Evolutionary conservation across 129 eudicot genomes (phyloP).

Genomic region (Flaveria sonorensis): DNA sequence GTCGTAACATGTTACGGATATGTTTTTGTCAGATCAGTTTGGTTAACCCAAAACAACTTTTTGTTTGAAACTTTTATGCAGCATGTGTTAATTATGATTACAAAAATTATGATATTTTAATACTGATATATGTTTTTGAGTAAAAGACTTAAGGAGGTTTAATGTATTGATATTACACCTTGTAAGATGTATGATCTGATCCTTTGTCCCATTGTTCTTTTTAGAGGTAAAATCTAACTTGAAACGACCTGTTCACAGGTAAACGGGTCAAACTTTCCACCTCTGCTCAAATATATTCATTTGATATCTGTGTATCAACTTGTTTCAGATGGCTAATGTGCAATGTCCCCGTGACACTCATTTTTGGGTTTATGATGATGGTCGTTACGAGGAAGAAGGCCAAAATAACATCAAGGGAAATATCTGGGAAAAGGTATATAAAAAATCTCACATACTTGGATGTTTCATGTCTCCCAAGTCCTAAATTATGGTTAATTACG

Average conservation of each 20-base stretch:
- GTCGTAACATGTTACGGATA: background rate
- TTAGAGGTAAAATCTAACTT: background rate
- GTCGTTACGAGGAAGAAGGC: slow-evolving; percentile 62
- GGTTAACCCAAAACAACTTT: background rate
- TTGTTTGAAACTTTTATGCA: background rate
- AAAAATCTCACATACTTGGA: background rate
- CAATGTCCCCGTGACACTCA: slow-evolving; percentile 53
- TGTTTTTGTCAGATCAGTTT: background rate
- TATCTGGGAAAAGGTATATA: slow-evolving; percentile 55
- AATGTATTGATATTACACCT: background rate
- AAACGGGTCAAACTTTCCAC: background rate
- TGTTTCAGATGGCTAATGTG: slow-evolving; percentile 51
- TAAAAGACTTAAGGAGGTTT: background rate
- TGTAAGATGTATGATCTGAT: background rate
- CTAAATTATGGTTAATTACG: slow-evolving; percentile 6
- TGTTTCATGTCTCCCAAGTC: background rate
- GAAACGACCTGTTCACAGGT: background rate
- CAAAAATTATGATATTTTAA: background rate
- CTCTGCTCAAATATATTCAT: background rate
- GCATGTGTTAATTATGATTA: background rate
- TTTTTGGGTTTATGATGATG: slow-evolving; percentile 60
- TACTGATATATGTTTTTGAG: background rate
- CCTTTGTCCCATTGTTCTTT: background rate
- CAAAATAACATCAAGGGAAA: slow-evolving; percentile 59
- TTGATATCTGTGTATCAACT: slow-evolving; percentile 16